These are phyloP conservation scores for Triangularia verruculosa DNA, from an alignment of 2,329 filamentous ascomycete species.

Conservation along the genomic window DNA sequence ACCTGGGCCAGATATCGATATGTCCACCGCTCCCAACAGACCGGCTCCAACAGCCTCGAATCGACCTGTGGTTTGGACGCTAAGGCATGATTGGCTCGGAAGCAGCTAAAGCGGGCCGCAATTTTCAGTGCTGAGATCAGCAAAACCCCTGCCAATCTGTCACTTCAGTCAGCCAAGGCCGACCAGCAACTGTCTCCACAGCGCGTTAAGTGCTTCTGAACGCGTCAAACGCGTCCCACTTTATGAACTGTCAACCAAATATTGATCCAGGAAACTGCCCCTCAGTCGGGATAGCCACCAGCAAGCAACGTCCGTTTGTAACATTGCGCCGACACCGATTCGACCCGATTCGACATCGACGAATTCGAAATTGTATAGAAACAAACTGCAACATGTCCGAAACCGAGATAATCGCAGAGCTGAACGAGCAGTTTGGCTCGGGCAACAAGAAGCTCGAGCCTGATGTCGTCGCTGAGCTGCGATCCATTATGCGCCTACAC, in stretches of 20 bases:
- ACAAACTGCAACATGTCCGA: slow-evolving; percentile 38
- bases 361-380: not conserved
- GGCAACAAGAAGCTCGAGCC: slow-evolving; percentile 61
- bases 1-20: not conserved
- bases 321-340: not conserved
- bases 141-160: not conserved
- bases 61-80: not conserved
- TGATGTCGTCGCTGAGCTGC: slow-evolving; percentile 77
- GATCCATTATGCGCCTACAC: slow-evolving; percentile 83
- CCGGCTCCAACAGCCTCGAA: not conserved
- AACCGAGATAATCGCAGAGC: slow-evolving; percentile 35
- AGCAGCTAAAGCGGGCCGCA: not conserved
- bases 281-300: not conserved
- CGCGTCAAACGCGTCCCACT: slow-evolving; percentile 12
- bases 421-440: slow-evolving; percentile 54
- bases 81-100: not conserved
- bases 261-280: slow-evolving; percentile 11
- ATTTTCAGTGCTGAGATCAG: not conserved
- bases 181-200: not conserved
- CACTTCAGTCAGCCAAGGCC: not conserved
- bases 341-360: not conserved
- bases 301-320: not conserved
- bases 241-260: slow-evolving; percentile 1
- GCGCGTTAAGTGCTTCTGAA: slow-evolving; percentile 18
- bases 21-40: not conserved